Evolutionary conservation across 176 grass and related monocot genomes (phyloP).

Genomic region (Juncus effusus): DNA sequence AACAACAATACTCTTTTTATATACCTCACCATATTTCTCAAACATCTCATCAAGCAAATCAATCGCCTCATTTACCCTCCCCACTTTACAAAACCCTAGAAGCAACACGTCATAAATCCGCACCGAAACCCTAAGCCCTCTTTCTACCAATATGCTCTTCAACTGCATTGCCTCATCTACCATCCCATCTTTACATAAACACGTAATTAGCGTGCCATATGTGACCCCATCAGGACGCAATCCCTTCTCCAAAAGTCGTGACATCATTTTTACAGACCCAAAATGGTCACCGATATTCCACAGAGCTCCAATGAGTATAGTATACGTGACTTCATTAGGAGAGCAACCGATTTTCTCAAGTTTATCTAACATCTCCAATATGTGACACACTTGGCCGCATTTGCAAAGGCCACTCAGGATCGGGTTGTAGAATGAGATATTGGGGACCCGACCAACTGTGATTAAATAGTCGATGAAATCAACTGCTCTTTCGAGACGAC

Average conservation of each 20-base stretch:
- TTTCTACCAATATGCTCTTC: slow-evolving; percentile 6
- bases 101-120: background rate
- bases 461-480: slow-evolving; percentile 10
- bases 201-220: background rate
- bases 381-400: slow-evolving; percentile 1
- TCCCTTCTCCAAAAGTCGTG: slow-evolving; percentile 13
- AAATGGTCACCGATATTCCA: slow-evolving; percentile 9
- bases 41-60: slow-evolving; percentile 22
- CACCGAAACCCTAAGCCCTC: background rate
- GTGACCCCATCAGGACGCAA: slow-evolving; percentile 12
- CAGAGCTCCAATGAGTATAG: background rate
- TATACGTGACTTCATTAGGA: slow-evolving; percentile 1
- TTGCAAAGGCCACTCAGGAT: slow-evolving; percentile 12
- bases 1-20: background rate
- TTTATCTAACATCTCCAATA: slow-evolving; percentile 8
- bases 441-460: slow-evolving; percentile 3
- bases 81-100: slow-evolving; percentile 3
- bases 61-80: slow-evolving; percentile 6
- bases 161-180: slow-evolving; percentile 8
- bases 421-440: slow-evolving; percentile 8
- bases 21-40: background rate
- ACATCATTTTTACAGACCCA: slow-evolving; percentile 8
- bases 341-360: slow-evolving; percentile 1
- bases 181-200: slow-evolving; percentile 20
- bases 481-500: slow-evolving; percentile 8